Base-by-base conservation (phyloP, 23 red algal species). In the Gracilaria gracilis region DNA sequence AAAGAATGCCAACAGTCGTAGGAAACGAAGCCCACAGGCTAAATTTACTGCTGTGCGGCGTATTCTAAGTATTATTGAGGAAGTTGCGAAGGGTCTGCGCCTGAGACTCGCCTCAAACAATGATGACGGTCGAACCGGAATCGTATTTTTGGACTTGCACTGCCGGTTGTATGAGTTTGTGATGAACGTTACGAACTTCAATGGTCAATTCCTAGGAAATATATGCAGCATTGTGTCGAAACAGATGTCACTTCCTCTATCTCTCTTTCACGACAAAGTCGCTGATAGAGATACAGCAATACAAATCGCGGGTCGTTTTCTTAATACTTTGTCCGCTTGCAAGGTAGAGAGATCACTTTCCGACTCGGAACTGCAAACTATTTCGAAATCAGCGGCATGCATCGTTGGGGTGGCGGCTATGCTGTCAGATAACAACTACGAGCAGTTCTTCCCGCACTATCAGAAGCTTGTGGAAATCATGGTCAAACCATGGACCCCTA, bases 131-230 rank as follows among this genome's bases (percentile, higher is more conserved):
- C 39, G 70, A 50, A 49, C 49, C 0, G 61, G 61, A 3, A 39
- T 89, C 15, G 71, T 89, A 14, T 89, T 89, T 44, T 25, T 89
- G 55, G 85, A 89, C 58, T 79, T 80, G 51, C 85, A 79, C 7
- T 66, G 67, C 57, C 85, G 85, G 17, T 44, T 89, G 24, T 89
- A 89, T 50, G 85, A 89, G 59, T 89, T 89, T 79, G 85, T 39
- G 0, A 9, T 89, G 32, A 55, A 39, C 27, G 58, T 46, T 20
- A 38, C 40, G 50, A 17, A 20, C 7, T 42, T 15, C 14, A 46
- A 61, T 44, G 67, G 37, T 23, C 85, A 34, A 62, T 78, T 89
- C 55, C 35, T 89, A 31, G 24, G 37, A 47, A 25, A 89, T 7
- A 49, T 89, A 24, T 62, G 71, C 34, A 27, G 36, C 66, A 79